These are phyloP conservation scores for Zymoseptoria ardabiliae DNA, from an alignment of 2,329 filamentous ascomycete genomes.

Conservation along the genomic window DNA sequence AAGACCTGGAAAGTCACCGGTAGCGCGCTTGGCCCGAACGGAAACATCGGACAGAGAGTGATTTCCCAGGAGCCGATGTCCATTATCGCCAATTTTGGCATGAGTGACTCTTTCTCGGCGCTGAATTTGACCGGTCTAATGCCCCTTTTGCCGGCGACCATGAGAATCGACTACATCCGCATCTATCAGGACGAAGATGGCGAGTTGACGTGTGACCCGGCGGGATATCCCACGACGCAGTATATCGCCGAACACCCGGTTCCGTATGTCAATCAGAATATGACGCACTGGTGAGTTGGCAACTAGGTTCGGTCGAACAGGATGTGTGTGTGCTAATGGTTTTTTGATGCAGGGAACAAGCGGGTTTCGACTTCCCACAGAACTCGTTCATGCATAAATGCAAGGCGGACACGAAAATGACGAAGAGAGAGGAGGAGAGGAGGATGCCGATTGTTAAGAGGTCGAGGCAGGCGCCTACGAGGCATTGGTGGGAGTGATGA, in stretches of 20 bases:
- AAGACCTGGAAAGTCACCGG: constrained; percentile 58
- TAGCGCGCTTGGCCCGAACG: constrained; percentile 57
- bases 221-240: constrained; percentile 57
- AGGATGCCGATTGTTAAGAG: not conserved
- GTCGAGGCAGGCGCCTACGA: not conserved
- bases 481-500: not conserved
- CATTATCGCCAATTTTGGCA: constrained; percentile 62
- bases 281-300: constrained; percentile 53
- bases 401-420: constrained; percentile 17
- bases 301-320: too few relatives aligned
- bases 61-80: constrained; percentile 63
- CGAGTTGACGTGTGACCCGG: constrained; percentile 58
- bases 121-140: constrained; percentile 53
- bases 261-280: constrained; percentile 57
- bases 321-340: too few relatives aligned
- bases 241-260: constrained; percentile 58
- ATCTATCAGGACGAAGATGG: constrained; percentile 60
- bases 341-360: constrained; percentile 33
- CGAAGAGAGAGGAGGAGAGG: not conserved
- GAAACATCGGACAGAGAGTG: constrained; percentile 59
- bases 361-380: constrained; percentile 53
- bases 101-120: constrained; percentile 58
- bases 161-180: constrained; percentile 62
- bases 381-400: constrained; percentile 56
- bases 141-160: constrained; percentile 53